These are phyloP conservation scores for Clonostachys chloroleuca DNA, from an alignment of 2,329 filamentous ascomycete species.

Conservation along the genomic window DNA sequence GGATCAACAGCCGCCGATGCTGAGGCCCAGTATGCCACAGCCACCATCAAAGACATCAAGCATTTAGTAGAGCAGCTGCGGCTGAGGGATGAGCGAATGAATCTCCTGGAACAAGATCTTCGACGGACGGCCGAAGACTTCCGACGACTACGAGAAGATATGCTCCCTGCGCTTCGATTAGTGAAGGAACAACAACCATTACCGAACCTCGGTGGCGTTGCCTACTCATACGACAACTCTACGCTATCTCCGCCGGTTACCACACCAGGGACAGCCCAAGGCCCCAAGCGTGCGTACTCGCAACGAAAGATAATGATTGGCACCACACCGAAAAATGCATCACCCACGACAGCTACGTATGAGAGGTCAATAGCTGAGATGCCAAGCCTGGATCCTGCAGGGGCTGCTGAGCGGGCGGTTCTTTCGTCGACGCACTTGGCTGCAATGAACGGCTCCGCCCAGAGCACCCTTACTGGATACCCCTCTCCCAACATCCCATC, in stretches of 20 bases:
- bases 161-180: conserved; percentile 84
- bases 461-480: conserved; percentile 49
- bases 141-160: conserved; percentile 81
- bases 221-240: conserved; percentile 45
- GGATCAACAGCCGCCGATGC: conserved; percentile 72
- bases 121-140: conserved; percentile 85
- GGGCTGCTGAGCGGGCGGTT: conserved; percentile 62
- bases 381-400: conserved; percentile 60
- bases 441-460: conserved; percentile 61
- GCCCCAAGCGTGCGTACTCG: conserved; percentile 67
- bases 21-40: conserved; percentile 77
- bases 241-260: conserved; percentile 49
- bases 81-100: conserved; percentile 86
- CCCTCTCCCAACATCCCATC: conserved; percentile 65
- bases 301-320: conserved; percentile 73
- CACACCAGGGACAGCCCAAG: conserved; percentile 47
- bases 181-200: conserved; percentile 91
- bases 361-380: conserved; percentile 61
- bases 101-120: conserved; percentile 76
- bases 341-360: conserved; percentile 68
- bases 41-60: conserved; percentile 89
- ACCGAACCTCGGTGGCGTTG: conserved; percentile 43
- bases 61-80: conserved; percentile 86
- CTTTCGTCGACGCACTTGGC: conserved; percentile 65
- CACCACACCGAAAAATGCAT: conserved; percentile 68